Base-by-base conservation (phyloP, 257 asterid species). In the Fraxinus americana region DNA sequence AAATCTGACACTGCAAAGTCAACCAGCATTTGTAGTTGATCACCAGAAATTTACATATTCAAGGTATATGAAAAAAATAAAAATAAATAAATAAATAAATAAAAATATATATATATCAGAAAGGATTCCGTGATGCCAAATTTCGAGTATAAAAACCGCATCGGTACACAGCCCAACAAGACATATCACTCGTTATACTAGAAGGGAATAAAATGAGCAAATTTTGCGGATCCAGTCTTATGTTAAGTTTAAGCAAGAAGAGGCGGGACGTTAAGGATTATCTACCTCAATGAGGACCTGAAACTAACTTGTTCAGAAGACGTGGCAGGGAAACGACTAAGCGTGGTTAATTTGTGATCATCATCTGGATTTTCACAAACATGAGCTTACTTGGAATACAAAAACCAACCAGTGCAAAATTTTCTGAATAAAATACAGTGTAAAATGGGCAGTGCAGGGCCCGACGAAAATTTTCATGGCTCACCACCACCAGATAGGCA, bases 1-100 rank as follows among this genome's bases (percentile, higher is more conserved):
- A 89, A 86, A 93, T 82, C 92, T 93, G 81, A 73, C 78, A 61
- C 86, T 36, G 52, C 27, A 74, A 83, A 36, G 43, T 54, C 30
- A 77, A 25, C 76, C 81, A 80, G 74, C 48, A 59, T 73, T 68
- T 61, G 48, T 52, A 57, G 43, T 23, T 23, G 25, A 61, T 66
- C 74, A 14, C 66, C 67, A 14, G 77, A 75, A 16, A 30, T 45
- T 68, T 73, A 65, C 11, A 72, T 7, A n/a, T 6, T 66, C 72
- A 75, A n/a, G 65, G 27, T 7, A 54, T 54, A 19, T 52, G 17
- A 52, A n/a, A n/a, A n/a, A n/a, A n/a, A n/a, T n/a, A n/a, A n/a
- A n/a, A n/a, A n/a, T n/a, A n/a, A n/a, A n/a, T n/a, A n/a, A n/a
- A n/a, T n/a, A n/a, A n/a, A n/a, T n/a, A n/a, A n/a, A n/a, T n/a